Conservation (phyloP, 202 grass and related monocot genomes). For the Digitaria exilis region DNA sequence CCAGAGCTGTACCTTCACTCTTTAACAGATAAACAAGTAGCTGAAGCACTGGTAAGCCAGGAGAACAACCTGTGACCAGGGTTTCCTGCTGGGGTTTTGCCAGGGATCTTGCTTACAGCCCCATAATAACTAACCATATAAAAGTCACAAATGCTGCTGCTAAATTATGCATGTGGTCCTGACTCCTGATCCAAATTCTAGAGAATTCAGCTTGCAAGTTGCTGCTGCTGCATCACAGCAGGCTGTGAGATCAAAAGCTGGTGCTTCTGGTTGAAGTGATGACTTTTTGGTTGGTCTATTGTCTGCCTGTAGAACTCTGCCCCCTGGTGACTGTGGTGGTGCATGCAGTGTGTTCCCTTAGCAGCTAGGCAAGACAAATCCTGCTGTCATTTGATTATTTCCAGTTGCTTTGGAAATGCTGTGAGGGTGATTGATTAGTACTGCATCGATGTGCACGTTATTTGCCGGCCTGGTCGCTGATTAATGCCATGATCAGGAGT, state of each 20-base stretch:
- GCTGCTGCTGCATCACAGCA: background rate
- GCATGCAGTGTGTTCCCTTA: conserved; percentile 39
- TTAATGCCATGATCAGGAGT: conserved; percentile 16
- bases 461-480: conserved; percentile 18
- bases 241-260: conserved; percentile 24
- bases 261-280: background rate
- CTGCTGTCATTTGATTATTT: conserved; percentile 43
- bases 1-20: background rate
- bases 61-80: conserved; percentile 41
- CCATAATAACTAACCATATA: conserved; percentile 16
- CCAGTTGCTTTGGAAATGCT: conserved; percentile 4
- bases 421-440: no score
- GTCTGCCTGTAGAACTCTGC: background rate
- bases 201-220: background rate
- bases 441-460: conserved; percentile 16
- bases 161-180: conserved; percentile 51
- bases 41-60: background rate
- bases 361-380: conserved; percentile 40
- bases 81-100: conserved; percentile 26
- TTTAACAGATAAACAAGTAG: conserved; percentile 19
- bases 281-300: conserved; percentile 36
- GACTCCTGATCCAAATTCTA: background rate
- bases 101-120: conserved; percentile 38
- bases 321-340: background rate
- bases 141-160: background rate